These are phyloP conservation scores for Buddleja alternifolia DNA, from an alignment of 257 asterid genomes.

Conservation along the genomic window DNA sequence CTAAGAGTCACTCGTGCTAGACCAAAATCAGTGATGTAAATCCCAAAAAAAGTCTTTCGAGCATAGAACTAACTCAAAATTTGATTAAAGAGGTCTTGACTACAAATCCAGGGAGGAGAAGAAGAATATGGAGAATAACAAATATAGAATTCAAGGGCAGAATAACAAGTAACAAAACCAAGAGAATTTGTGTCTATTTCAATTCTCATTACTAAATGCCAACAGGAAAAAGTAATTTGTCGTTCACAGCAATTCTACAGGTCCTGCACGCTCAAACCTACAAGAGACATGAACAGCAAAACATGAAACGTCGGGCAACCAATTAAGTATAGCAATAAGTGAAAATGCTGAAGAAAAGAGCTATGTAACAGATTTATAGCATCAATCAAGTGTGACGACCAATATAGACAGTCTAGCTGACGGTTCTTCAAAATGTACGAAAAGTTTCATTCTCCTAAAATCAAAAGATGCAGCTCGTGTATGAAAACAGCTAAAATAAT, in stretches of 20 bases:
- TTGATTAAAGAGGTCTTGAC: background rate
- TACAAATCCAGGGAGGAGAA: slow-evolving; percentile 9
- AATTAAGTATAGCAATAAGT: background rate
- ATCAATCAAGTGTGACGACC: background rate
- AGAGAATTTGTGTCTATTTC: background rate
- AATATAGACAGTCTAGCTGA: background rate
- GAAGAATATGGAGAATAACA: background rate
- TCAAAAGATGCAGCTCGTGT: too few species aligned
- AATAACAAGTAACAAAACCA: background rate
- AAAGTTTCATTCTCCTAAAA: background rate
- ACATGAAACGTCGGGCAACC: background rate
- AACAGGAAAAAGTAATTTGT: background rate
- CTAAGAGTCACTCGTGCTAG: too few species aligned
- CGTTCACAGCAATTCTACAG: slow-evolving; percentile 29
- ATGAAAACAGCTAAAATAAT: too few species aligned
- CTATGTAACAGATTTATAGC: background rate
- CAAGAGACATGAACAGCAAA: too few species aligned
- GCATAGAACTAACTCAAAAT: slow-evolving; percentile 10
- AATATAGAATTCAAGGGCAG: background rate
- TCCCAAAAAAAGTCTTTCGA: too few species aligned
- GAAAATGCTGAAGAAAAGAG: background rate
- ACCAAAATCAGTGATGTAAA: too few species aligned
- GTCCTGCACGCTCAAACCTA: slow-evolving; percentile 54
- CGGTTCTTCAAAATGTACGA: background rate
- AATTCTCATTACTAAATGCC: slow-evolving; percentile 9